Base-by-base conservation (phyloP, 768 basidiomycete species). In the Leccinum rimulosum region DNA sequence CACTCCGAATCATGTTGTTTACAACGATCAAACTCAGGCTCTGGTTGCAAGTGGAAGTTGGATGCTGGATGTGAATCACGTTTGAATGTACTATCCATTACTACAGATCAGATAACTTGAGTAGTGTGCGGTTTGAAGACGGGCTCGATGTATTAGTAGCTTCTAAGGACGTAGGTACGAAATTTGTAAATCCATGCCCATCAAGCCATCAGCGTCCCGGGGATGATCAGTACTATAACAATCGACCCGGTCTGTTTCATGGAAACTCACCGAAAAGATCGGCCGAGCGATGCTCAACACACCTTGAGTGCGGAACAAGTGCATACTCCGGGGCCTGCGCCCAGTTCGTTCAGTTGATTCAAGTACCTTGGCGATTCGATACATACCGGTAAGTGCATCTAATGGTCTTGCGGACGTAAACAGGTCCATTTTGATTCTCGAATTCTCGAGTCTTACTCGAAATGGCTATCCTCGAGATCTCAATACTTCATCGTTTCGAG, bases 301-400 rank as follows among this genome's bases (percentile, higher is more conserved):
- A 91, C 63, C 91, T 82, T 66, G 89, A 89, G 5, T 91, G 89
- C 68, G 88, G 88, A 12, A 82, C 82, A 59, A 89, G 87, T 86
- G 58, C 38, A 27, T 22, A 3, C 7, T 6, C 1, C 12, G 45
- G 5, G 19, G 3, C 6, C 45, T 3, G 4, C 45, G 35, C 55
- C n/a, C 43, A 33, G 27, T 2, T 35, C 31, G 5, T 11, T 14
- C 17, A 40, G 6, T 40, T 11, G 38, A 14, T 40, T 40, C 17
- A 40, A 14, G 38, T 11, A 11, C 12, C 12, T 40, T 11, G 38
- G 38, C 15, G 17, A 17, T 4, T 5, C 12, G 0, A 0, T 14
- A 1, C 2, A 40, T 11, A 40, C n/a, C 17, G 8, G n/a, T n/a
- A 43, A 19, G 43, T 43, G 17, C n/a, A 43, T 43, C n/a, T 43